Evolutionary conservation across 2,329 filamentous ascomycete genomes (phyloP).

Genomic region (Mycosphaerelloides madeirae): DNA sequence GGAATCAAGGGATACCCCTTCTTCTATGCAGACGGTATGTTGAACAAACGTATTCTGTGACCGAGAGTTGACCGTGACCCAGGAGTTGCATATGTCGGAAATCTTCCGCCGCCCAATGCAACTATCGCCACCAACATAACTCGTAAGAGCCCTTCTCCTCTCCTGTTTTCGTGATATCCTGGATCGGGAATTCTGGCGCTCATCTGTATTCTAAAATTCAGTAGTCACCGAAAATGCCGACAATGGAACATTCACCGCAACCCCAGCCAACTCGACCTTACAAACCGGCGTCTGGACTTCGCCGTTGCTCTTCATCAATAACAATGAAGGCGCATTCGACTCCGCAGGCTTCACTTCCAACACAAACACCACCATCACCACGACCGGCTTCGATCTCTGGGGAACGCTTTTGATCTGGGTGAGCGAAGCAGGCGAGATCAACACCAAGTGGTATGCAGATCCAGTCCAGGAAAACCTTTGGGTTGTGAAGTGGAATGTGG

Average conservation of each 20-base stretch:
- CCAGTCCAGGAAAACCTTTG: slow-evolving; percentile 12
- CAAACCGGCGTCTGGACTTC: slow-evolving; percentile 15
- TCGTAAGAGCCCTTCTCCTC: slow-evolving; percentile 11
- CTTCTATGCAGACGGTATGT: slow-evolving; percentile 17
- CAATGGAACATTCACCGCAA: slow-evolving; percentile 8
- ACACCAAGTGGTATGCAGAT: slow-evolving; percentile 17
- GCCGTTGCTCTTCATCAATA: slow-evolving; percentile 16
- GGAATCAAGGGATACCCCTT: slow-evolving; percentile 18
- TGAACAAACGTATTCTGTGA: not conserved
- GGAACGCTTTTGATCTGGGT: slow-evolving; percentile 16
- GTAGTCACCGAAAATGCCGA: slow-evolving; percentile 9
- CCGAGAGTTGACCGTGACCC: slow-evolving; percentile 1
- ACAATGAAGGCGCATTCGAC: slow-evolving; percentile 10
- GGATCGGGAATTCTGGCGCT: slow-evolving; percentile 6
- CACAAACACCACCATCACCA: slow-evolving; percentile 14
- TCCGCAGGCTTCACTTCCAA: slow-evolving; percentile 12
- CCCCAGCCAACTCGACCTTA: slow-evolving; percentile 7
- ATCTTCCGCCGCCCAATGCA: slow-evolving; percentile 10
- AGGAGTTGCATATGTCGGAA: slow-evolving; percentile 17
- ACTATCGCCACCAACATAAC: slow-evolving; percentile 14
- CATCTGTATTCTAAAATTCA: slow-evolving; percentile 14
- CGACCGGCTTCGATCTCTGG: slow-evolving; percentile 16
- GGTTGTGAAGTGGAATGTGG: slow-evolving; percentile 19
- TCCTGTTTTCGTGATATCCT: not conserved
- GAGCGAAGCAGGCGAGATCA: slow-evolving; percentile 11